Conservation (phyloP, 805 yeast genomes). For the Candida verbasci region DNA sequence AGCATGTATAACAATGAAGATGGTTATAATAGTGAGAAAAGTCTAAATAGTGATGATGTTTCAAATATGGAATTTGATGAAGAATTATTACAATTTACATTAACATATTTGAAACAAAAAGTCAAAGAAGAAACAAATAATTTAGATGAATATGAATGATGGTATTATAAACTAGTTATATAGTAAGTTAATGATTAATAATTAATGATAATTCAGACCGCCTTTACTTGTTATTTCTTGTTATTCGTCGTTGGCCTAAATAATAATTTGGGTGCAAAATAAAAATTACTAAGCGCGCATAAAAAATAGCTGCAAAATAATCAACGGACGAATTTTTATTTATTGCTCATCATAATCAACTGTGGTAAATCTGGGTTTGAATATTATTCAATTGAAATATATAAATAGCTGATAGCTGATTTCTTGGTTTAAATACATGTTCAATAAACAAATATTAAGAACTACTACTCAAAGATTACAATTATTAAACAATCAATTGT, state of each 20-base stretch:
- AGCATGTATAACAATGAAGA: slow-evolving; percentile 5
- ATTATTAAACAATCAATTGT: slow-evolving; percentile 26
- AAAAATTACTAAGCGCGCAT: too few species aligned
- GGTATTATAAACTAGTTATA: neutral
- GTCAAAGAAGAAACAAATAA: slow-evolving; percentile 1
- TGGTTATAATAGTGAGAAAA: slow-evolving; percentile 11
- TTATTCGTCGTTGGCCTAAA: too few species aligned
- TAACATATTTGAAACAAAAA: slow-evolving; percentile 3
- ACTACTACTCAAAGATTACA: slow-evolving; percentile 15
- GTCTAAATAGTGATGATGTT: slow-evolving; percentile 4
- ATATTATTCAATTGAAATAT: too few species aligned
- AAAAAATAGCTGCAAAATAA: too few species aligned
- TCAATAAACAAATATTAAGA: slow-evolving; percentile 11
- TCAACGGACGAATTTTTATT: too few species aligned
- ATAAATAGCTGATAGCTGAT: too few species aligned
- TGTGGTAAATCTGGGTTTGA: too few species aligned
- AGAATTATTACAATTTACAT: slow-evolving; percentile 13
- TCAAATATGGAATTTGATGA: slow-evolving; percentile 12
- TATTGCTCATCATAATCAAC: too few species aligned
- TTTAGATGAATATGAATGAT: neutral
- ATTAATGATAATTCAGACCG: too few species aligned
- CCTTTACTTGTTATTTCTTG: too few species aligned
- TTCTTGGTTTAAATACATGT: slow-evolving; percentile 7
- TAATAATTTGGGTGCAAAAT: too few species aligned
- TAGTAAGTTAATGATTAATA: too few species aligned